Base-by-base conservation (phyloP, 345 rosid genomes). In the Microcos paniculata region DNA sequence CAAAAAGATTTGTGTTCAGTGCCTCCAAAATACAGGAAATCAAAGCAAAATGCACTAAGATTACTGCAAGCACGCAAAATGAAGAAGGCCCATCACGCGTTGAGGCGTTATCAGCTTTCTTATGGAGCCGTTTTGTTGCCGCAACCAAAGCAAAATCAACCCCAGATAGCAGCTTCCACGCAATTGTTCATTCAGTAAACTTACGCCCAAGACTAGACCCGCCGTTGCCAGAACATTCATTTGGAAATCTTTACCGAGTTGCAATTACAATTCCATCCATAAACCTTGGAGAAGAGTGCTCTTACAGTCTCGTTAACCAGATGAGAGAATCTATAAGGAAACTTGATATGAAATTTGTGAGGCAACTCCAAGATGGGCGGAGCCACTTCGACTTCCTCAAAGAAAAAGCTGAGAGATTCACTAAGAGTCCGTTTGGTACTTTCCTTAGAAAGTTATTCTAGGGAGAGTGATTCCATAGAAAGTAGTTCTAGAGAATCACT, bases 81-180 rank as follows among this genome's bases (percentile, higher is more conserved):
- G 28, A 51, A 18, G 2, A 0, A 12, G 6, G 24, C 13, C 33
- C 74, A 14, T n/a, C 74, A 2, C 74, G 74, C 0, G 76, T 84
- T 10, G 86, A 84, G 49, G 86, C 85, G 2, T 80, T 87, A 18
- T 78, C 85, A 2, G 76, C 84, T 19, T 80, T 85, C 55, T 55
- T 87, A 57, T 85, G 85, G 85, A 76, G 55, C 63, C 73, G 81
- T 40, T 80, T 77, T 33, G 16, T 70, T 1, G 62, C 75, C 10
- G 35, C 73, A 1, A 77, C 26, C 8, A 30, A 59, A 2, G n/a
- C 10, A 59, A 59, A 18, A 48, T 13, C 72, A 28, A 48, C 0
- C 1, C 38, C 72, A 21, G 56, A 67, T 26, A 26, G 6, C 7
- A 23, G 1, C 38, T 24, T 45, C 38, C 45, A 26, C 8, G 10